Conservation (phyloP, 331 rosid genomes). For the Rhamnella rubrinervis region DNA sequence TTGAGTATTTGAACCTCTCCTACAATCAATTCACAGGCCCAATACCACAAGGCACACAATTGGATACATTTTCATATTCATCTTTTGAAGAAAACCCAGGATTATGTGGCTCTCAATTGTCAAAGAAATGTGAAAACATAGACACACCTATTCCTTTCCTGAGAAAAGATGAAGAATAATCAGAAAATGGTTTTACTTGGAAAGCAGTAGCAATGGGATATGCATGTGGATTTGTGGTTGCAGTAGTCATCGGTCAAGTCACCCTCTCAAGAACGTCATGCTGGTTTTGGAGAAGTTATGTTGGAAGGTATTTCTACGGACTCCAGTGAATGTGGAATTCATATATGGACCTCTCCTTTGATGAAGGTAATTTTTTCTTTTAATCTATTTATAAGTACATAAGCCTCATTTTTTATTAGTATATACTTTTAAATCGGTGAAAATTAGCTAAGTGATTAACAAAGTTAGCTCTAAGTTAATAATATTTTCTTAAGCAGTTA, state of each 20-base stretch:
- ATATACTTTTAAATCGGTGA: no score
- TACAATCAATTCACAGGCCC: slow-evolving; percentile 8
- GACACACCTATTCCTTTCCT: neutral
- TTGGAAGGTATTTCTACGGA: no score
- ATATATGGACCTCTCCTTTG: no score
- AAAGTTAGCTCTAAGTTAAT: no score
- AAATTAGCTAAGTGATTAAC: no score
- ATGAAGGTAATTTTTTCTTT: no score
- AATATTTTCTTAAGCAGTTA: no score
- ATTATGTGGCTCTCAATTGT: slow-evolving; percentile 24
- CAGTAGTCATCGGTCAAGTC: neutral
- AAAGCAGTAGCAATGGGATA: slow-evolving; percentile 1
- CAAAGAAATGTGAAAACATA: neutral
- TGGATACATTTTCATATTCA: neutral
- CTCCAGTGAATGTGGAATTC: no score
- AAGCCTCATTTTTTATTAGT: no score
- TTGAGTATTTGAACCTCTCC: slow-evolving; percentile 11
- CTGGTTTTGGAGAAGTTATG: neutral
- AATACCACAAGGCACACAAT: slow-evolving; percentile 11
- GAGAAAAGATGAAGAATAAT: neutral
- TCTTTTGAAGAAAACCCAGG: slow-evolving; percentile 15
- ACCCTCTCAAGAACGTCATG: neutral
- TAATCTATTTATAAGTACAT: no score
- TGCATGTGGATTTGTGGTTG: slow-evolving; percentile 8
- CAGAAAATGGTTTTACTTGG: neutral